Base-by-base conservation (phyloP, 176 grass and related monocot species). In the Musa itinerans region DNA sequence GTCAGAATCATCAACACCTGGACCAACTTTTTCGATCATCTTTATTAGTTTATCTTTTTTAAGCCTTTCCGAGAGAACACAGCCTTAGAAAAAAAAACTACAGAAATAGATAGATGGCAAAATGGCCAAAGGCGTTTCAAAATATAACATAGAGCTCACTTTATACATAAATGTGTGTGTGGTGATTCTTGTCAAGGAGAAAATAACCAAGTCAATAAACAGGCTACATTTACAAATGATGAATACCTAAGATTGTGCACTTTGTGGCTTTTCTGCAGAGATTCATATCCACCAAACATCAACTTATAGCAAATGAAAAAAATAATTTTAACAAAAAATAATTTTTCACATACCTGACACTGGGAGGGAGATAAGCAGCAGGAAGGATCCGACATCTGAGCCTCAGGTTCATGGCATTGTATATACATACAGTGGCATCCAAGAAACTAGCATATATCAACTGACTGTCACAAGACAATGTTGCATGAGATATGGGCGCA, bases 391-490 rank as follows among this genome's bases (percentile, higher is more conserved):
- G 88, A 56, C 94, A 98, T 77, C 92, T 86, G 20, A 93, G 83
- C 78, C 77, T 93, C 70, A 98, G 89, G 81, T 83, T 92, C 2
- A 84, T 89, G 25, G 90, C 90, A 24, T 70, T 89, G 81, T 93
- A 98, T 85, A 98, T 93, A 71, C 90, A 85, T 25, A 98, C 82
- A 73, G 94, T 91, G 23, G 90, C 90, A 78, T 98, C 90, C 53
- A 91, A 72, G 83, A 91, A 91, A 51, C 88, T 94, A 67, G 95
- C 86, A 85, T 94, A 99, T 74, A 99, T 92, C 63, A 91, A 69
- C 92, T 99, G 95, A 76, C 95, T 94, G 80, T 99, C 95, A 71
- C 95, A 99, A 54, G 95, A 99, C 84, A 94, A 94, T 67, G 91
- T 89, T 15, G 95, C 95, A 74, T 99, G 95, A 24, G 95, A 89